Conservation (phyloP, 257 asterid genomes). For the Solanum habrochaites region DNA sequence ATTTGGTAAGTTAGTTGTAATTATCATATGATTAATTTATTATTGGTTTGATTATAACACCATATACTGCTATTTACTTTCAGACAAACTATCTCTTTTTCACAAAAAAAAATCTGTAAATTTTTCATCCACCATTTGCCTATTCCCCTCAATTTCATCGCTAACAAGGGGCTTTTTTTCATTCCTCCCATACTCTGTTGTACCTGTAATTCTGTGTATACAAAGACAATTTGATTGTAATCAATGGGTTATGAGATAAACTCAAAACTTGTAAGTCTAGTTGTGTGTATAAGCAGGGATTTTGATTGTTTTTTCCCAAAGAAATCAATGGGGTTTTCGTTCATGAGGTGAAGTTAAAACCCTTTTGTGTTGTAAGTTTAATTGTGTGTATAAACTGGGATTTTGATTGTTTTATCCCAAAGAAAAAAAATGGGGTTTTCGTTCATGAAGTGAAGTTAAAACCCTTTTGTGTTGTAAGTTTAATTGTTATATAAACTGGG, state of each 20-base stretch:
- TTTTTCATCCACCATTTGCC: neutral
- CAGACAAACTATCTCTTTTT: constrained; percentile 10
- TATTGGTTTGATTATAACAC: neutral
- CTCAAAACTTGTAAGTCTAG: neutral
- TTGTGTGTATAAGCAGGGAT: neutral
- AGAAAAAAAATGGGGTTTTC: neutral
- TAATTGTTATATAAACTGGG: neutral
- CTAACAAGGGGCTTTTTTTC: neutral
- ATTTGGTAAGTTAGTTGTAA: neutral
- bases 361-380: neutral
- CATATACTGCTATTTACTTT: neutral
- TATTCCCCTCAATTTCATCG: constrained; percentile 8
- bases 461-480: neutral
- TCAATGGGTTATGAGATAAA: neutral
- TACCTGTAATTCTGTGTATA: neutral
- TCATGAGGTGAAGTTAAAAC: neutral
- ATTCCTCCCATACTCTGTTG: neutral
- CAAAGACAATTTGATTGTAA: neutral
- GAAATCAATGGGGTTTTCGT: neutral
- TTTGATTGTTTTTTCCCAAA: neutral
- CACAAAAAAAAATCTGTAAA: neutral
- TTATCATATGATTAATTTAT: neutral
- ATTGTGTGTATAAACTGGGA: neutral
- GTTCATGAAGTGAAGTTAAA: neutral
- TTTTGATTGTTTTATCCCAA: neutral